Evolutionary conservation across 176 grass and related monocot genomes (phyloP).

Genomic region (Zea luxurians): DNA sequence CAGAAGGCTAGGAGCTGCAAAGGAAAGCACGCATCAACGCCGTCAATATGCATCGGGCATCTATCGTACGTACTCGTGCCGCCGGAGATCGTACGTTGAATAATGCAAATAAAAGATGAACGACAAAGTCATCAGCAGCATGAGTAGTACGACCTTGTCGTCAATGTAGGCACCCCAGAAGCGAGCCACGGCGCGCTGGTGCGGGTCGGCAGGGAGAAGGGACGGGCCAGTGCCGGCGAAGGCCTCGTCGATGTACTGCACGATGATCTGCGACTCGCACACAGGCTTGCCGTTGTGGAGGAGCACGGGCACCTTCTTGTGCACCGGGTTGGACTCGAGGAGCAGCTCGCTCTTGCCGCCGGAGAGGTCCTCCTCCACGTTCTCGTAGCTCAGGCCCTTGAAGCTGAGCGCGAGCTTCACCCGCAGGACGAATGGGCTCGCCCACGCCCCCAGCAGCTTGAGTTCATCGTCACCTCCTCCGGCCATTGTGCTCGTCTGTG

Average conservation of each 20-base stretch:
- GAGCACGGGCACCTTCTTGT: too few species aligned
- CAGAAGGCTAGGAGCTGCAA: constrained; percentile 19
- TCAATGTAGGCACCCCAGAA: not conserved
- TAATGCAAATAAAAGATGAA: too few species aligned
- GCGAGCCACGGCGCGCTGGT: not conserved
- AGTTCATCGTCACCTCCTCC: too few species aligned
- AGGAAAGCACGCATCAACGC: not conserved
- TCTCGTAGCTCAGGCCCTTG: constrained; percentile 45
- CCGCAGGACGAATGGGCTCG: not conserved
- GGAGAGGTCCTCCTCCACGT: constrained; percentile 29
- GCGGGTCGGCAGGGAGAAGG: not conserved
- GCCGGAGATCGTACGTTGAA: too few species aligned
- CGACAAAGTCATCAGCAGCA: too few species aligned
- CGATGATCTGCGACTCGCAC: not conserved
- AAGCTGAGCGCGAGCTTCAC: constrained; percentile 48
- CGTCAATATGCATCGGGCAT: too few species aligned
- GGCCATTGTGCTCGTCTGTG: too few species aligned
- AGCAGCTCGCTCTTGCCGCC: too few species aligned
- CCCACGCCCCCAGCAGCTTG: too few species aligned
- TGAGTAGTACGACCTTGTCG: not conserved
- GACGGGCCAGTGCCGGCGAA: not conserved
- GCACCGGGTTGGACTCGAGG: too few species aligned
- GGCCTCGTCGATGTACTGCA: not conserved
- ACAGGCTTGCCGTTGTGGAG: not conserved
- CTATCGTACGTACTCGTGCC: too few species aligned